Evolutionary conservation across 495 filamentous ascomycete species (phyloP).

Genomic region (Choiromyces venosus): DNA sequence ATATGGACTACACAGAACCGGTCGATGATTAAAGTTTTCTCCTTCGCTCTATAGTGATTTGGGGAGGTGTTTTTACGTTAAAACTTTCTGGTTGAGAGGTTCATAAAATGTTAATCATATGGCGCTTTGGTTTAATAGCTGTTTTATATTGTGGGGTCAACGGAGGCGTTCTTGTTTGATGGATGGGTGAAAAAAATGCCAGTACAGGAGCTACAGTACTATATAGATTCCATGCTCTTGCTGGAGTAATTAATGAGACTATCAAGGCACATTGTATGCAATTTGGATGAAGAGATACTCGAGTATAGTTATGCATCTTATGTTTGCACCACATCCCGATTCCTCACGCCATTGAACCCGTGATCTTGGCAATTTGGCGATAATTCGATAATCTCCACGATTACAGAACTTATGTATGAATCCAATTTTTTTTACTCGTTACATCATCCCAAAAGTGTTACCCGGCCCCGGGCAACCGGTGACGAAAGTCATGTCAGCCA

Average conservation of each 20-base stretch:
- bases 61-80: neutral
- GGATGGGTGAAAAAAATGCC: neutral
- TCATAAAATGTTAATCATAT: neutral
- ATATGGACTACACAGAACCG: constrained; percentile 58
- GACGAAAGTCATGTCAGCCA: neutral
- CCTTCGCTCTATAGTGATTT: neutral
- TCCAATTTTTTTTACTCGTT: no score
- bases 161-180: neutral
- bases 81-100: neutral
- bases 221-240: neutral
- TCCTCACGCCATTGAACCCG: neutral
- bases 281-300: neutral
- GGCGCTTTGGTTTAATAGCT: neutral
- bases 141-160: neutral
- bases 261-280: neutral
- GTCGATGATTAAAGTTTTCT: constrained; percentile 29
- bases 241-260: constrained; percentile 1
- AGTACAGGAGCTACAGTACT: neutral
- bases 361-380: neutral
- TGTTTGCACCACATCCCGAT: neutral
- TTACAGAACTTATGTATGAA: no score
- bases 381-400: neutral
- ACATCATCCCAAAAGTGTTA: neutral
- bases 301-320: neutral
- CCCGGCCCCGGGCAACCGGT: neutral